phyloP scores from a whole-genome alignment of 176 grass and related monocot genomes.

The Sorghum bicolor region Sorghum_bicolor_NCBIv3 NC_012872.2:56243501-56244000 shows the following conservation, averaged over 20 bases:
- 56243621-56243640: constrained; percentile 61
- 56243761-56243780: constrained; percentile 36
- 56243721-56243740: constrained; percentile 67
- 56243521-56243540: not conserved
- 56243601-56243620: not conserved
- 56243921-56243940: not conserved
- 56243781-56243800: constrained; percentile 62
- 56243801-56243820: constrained; percentile 43
- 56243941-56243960: constrained; percentile 74
- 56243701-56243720: constrained; percentile 5
- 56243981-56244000: constrained; percentile 53
- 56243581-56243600: constrained; percentile 40
- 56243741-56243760: constrained; percentile 53
- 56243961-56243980: constrained; percentile 58
- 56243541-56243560: not conserved
- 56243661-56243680: constrained; percentile 40
- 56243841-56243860: no score
- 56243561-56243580: no score
- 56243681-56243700: constrained; percentile 49
- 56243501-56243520: not conserved
- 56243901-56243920: not conserved
- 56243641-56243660: constrained; percentile 63
- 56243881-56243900: not conserved
- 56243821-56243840: constrained; percentile 54
- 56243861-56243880: not conserved